Evolutionary conservation across 169 alveolate genomes (phyloP).

Genomic region (Cryptosporidium meleagridis): DNA sequence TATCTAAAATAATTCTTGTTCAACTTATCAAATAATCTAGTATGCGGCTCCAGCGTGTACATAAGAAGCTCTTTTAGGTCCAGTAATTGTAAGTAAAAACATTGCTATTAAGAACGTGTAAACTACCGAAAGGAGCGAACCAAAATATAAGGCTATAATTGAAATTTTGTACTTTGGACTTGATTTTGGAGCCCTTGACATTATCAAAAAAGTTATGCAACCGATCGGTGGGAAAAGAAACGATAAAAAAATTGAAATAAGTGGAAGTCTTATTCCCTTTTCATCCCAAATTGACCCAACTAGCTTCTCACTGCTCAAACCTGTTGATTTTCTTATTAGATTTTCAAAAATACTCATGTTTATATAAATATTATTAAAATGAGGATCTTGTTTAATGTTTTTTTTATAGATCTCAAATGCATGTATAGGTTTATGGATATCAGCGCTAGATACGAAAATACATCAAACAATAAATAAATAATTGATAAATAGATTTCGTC

Average conservation of each 20-base stretch:
- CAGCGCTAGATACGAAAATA: conserved; percentile 8
- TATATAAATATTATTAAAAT: background rate
- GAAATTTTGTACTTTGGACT: conserved; percentile 46
- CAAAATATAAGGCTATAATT: conserved; percentile 44
- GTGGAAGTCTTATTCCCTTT: conserved; percentile 43
- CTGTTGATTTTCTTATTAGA: background rate
- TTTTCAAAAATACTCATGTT: background rate
- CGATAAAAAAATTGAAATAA: conserved; percentile 21
- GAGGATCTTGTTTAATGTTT: background rate
- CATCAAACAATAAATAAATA: background rate
- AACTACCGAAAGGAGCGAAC: conserved; percentile 38
- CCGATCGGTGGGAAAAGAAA: conserved; percentile 69
- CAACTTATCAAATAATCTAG: background rate
- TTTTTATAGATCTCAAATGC: conserved; percentile 10
- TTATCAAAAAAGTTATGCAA: conserved; percentile 44
- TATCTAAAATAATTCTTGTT: background rate
- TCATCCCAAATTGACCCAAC: conserved; percentile 29
- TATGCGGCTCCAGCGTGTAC: conserved; percentile 36
- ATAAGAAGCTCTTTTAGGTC: conserved; percentile 57
- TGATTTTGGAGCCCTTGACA: conserved; percentile 69
- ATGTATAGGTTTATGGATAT: conserved; percentile 1
- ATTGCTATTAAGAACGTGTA: conserved; percentile 63
- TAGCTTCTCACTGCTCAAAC: background rate
- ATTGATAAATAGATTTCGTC: background rate
- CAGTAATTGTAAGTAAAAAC: conserved; percentile 42